These are phyloP conservation scores for Cladosporium sp. DNA, from an alignment of 2,329 filamentous ascomycete species.

Conservation along the genomic window DNA sequence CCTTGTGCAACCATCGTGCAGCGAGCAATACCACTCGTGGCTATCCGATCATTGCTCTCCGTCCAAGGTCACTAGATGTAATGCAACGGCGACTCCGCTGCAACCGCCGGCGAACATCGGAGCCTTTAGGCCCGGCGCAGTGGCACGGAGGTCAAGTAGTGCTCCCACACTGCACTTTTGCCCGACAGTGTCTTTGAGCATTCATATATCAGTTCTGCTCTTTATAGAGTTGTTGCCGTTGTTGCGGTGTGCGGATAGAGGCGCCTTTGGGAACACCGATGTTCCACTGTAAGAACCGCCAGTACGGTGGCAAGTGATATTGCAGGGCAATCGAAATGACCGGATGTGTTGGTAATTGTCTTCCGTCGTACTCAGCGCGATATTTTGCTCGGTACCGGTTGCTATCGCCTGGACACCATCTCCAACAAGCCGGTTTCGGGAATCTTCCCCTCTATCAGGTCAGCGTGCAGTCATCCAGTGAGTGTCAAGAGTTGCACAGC, in stretches of 20 bases:
- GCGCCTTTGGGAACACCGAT: constrained; percentile 7
- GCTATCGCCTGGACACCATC: constrained; percentile 1
- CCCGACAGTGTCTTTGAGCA: not conserved
- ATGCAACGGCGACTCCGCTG: constrained; percentile 13
- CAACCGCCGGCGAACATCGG: constrained; percentile 13
- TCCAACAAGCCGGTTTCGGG: not conserved
- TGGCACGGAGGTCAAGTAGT: constrained; percentile 11
- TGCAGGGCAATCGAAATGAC: not conserved
- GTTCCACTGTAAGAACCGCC: not conserved
- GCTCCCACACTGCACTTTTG: constrained; percentile 7
- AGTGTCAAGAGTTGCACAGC: constrained; percentile 20
- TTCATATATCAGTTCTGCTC: too few species aligned
- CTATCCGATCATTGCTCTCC: not conserved
- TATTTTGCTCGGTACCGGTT: not conserved
- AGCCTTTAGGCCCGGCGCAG: not conserved
- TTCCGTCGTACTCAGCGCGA: too few species aligned
- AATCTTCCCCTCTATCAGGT: not conserved
- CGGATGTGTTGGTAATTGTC: not conserved
- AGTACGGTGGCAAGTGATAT: not conserved
- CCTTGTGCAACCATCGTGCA: not conserved
- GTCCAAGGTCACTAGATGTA: constrained; percentile 7
- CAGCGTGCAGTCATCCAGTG: constrained; percentile 2
- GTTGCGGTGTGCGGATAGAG: constrained; percentile 7
- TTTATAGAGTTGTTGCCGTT: not conserved
- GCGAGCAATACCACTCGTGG: constrained; percentile 2